These are phyloP conservation scores for Globisporangium alternatum DNA, from an alignment of 352 stramenopile species.

Conservation along the genomic window DNA sequence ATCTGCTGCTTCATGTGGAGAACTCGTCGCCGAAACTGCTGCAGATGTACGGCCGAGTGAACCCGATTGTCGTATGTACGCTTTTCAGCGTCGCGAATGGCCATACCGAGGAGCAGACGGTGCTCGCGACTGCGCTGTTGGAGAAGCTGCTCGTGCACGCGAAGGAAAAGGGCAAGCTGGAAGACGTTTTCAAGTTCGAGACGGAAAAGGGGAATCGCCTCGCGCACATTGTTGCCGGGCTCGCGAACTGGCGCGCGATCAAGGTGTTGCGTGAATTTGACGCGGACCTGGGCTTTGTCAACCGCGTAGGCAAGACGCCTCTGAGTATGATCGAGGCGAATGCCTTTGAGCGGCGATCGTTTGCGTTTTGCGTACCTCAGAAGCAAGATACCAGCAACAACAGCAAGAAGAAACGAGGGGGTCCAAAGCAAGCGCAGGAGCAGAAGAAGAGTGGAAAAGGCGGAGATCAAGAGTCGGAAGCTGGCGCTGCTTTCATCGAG, in stretches of 20 bases:
- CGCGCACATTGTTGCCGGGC: constrained; percentile 44
- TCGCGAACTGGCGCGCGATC: constrained; percentile 49
- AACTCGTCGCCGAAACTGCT: constrained; percentile 28
- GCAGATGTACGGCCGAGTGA: constrained; percentile 38
- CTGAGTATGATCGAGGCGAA: constrained; percentile 21
- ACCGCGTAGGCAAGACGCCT: constrained; percentile 31
- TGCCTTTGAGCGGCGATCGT: constrained; percentile 30
- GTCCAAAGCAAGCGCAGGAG: background rate
- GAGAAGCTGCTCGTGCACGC: constrained; percentile 36
- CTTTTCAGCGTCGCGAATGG: constrained; percentile 59
- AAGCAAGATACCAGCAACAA: constrained; percentile 2
- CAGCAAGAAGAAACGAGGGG: constrained; percentile 20
- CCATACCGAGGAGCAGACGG: constrained; percentile 40
- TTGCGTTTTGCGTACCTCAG: constrained; percentile 36
- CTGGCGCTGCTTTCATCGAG: constrained; percentile 5
- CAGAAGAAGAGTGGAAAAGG: constrained; percentile 15
- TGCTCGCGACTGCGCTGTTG: constrained; percentile 35
- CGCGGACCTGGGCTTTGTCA: constrained; percentile 25
- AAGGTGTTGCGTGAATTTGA: constrained; percentile 33
- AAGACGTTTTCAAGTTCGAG: constrained; percentile 33
- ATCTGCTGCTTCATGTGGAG: constrained; percentile 28
- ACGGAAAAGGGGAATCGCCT: constrained; percentile 44
- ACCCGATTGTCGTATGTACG: constrained; percentile 35
- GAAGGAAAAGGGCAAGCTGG: constrained; percentile 27
- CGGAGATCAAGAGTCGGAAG: background rate